These are phyloP conservation scores for Martiniozyma asiatica DNA, from an alignment of 1,139 yeast genomes.

Conservation along the genomic window DNA sequence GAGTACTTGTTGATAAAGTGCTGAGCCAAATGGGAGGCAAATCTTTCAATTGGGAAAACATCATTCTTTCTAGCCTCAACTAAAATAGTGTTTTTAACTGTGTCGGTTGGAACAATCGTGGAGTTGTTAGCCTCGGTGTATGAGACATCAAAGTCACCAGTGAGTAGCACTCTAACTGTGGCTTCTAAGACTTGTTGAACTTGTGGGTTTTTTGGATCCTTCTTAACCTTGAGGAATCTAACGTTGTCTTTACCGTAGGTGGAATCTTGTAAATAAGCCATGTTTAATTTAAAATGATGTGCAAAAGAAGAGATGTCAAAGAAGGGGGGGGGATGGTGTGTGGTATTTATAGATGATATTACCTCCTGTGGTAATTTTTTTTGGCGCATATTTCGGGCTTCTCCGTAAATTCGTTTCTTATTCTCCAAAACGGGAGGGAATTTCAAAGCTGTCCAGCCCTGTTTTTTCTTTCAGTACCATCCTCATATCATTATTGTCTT, in stretches of 20 bases:
- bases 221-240: conserved; percentile 77
- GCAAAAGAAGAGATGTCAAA: no score
- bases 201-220: conserved; percentile 55
- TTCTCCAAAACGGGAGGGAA: no score
- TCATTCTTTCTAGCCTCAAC: conserved; percentile 71
- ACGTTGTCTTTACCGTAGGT: conserved; percentile 88
- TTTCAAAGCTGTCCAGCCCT: no score
- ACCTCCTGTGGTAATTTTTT: no score
- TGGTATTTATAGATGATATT: no score
- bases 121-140: conserved; percentile 83
- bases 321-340: no score
- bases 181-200: conserved; percentile 78
- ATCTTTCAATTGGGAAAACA: conserved; percentile 82
- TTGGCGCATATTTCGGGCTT: no score
- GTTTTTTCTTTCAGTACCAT: no score
- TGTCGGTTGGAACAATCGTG: conserved; percentile 87
- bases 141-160: conserved; percentile 66
- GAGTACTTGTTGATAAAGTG: conserved; percentile 68
- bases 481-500: no score
- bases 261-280: conserved; percentile 29
- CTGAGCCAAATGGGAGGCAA: conserved; percentile 73
- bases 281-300: conserved; percentile 4
- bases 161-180: conserved; percentile 60
- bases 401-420: no score
- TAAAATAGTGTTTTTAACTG: conserved; percentile 79